phyloP scores from a whole-genome alignment of 371 early-diverging fungal species.

The Zopfochytrium polystomum region DNA sequence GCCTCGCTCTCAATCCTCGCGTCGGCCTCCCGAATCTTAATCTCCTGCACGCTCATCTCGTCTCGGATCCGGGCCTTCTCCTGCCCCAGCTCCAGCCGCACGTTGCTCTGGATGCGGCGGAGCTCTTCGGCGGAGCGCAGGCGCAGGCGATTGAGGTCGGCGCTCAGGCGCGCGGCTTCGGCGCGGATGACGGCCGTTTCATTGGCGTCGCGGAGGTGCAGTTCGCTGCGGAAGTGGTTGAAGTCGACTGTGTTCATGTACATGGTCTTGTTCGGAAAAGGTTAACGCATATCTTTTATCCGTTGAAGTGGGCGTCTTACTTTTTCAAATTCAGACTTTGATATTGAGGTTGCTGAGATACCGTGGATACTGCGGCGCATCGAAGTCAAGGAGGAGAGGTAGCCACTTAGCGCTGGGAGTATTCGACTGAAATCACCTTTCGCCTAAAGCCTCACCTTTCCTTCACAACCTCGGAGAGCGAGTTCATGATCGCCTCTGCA shows the following conservation, averaged over 20 bases:
- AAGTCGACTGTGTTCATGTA: constrained; percentile 90
- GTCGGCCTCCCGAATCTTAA: constrained; percentile 83
- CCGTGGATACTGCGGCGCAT: constrained; percentile 46
- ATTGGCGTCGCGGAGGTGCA: constrained; percentile 85
- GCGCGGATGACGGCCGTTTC: constrained; percentile 64
- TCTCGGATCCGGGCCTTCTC: constrained; percentile 84
- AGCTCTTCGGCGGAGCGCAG: constrained; percentile 72
- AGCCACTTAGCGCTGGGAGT: background rate
- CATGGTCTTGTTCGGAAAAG: too few relatives aligned
- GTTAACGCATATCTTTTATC: too few relatives aligned
- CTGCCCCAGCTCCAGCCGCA: constrained; percentile 80
- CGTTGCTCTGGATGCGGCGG: constrained; percentile 78
- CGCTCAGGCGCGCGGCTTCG: constrained; percentile 39
- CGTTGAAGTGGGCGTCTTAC: background rate
- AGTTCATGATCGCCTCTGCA: constrained; percentile 70
- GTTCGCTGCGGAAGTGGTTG: constrained; percentile 80
- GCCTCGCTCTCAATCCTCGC: constrained; percentile 88
- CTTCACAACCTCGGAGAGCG: constrained; percentile 66
- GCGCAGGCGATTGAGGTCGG: constrained; percentile 76
- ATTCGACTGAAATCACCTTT: background rate
- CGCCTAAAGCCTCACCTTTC: constrained; percentile 62
- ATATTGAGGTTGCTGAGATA: constrained; percentile 64
- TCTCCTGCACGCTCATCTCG: constrained; percentile 62
- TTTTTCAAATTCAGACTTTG: constrained; percentile 82
- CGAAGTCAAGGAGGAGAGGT: background rate